These are phyloP conservation scores for Simmondsia chinensis DNA, from an alignment of 148 eudicot species.

Conservation along the genomic window DNA sequence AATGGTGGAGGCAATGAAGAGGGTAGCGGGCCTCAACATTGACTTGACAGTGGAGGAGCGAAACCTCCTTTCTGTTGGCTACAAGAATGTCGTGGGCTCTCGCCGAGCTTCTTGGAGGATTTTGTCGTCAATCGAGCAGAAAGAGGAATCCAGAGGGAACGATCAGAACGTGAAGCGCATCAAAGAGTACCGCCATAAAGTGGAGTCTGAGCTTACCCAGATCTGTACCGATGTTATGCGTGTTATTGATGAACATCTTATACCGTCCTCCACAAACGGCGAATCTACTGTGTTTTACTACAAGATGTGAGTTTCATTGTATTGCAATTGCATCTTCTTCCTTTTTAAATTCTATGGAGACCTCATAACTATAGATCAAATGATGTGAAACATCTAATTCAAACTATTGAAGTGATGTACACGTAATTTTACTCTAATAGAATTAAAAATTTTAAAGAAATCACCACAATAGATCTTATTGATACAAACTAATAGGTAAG, in stretches of 20 bases:
- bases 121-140: slow-evolving; percentile 46
- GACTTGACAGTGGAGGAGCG: slow-evolving; percentile 65
- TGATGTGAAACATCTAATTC: too few species aligned
- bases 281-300: slow-evolving; percentile 62
- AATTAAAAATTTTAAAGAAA: too few species aligned
- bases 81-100: slow-evolving; percentile 43
- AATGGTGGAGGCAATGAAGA: slow-evolving; percentile 55
- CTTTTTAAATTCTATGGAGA: too few species aligned
- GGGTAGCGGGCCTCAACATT: slow-evolving; percentile 28
- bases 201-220: slow-evolving; percentile 40
- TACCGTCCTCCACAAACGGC: slow-evolving; percentile 36
- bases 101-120: slow-evolving; percentile 51
- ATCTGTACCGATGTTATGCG: slow-evolving; percentile 43
- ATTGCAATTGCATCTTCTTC: background rate
- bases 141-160: slow-evolving; percentile 45
- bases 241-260: slow-evolving; percentile 47
- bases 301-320: slow-evolving; percentile 35
- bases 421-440: too few species aligned
- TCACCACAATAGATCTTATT: too few species aligned
- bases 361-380: too few species aligned
- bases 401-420: too few species aligned
- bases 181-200: slow-evolving; percentile 36
- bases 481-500: too few species aligned
- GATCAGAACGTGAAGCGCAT: slow-evolving; percentile 46
- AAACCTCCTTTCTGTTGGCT: slow-evolving; percentile 46